These are phyloP conservation scores for Polyplosphaeria fusca DNA, from an alignment of 495 filamentous ascomycete genomes.

Conservation along the genomic window DNA sequence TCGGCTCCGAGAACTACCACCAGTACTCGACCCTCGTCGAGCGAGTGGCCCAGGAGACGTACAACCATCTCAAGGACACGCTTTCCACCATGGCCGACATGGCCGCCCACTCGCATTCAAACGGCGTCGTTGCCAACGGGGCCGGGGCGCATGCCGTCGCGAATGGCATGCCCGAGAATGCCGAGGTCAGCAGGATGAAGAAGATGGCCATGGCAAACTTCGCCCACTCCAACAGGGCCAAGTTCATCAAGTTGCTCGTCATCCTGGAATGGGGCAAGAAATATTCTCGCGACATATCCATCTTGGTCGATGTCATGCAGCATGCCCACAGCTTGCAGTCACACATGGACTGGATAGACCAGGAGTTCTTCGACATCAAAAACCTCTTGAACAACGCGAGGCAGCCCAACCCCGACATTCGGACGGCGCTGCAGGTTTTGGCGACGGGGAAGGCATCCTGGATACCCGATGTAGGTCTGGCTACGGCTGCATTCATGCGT, in stretches of 20 bases:
- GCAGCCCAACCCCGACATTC: slow-evolving; percentile 83
- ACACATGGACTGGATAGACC: slow-evolving; percentile 55
- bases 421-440: slow-evolving; percentile 81
- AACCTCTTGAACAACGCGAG: slow-evolving; percentile 59
- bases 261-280: slow-evolving; percentile 84
- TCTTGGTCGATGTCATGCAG: slow-evolving; percentile 75
- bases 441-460: slow-evolving; percentile 68
- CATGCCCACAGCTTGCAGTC: slow-evolving; percentile 63
- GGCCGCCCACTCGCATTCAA: slow-evolving; percentile 44
- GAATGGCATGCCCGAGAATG: slow-evolving; percentile 57
- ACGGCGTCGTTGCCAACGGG: slow-evolving; percentile 32
- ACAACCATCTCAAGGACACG: slow-evolving; percentile 67
- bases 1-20: slow-evolving; percentile 66
- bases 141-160: slow-evolving; percentile 44
- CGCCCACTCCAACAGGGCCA: slow-evolving; percentile 59
- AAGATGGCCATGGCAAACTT: slow-evolving; percentile 74
- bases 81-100: slow-evolving; percentile 69
- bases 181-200: slow-evolving; percentile 68
- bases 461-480: slow-evolving; percentile 65
- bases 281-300: slow-evolving; percentile 68
- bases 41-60: slow-evolving; percentile 77
- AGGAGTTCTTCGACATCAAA: slow-evolving; percentile 66
- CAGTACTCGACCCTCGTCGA: slow-evolving; percentile 66
- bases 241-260: slow-evolving; percentile 87
- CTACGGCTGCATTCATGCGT: slow-evolving; percentile 23